Evolutionary conservation across 2,329 filamentous ascomycete genomes (phyloP), one percentile per base, ranked within the genome.

Genomic region (Trichoderma sp.): DNA sequence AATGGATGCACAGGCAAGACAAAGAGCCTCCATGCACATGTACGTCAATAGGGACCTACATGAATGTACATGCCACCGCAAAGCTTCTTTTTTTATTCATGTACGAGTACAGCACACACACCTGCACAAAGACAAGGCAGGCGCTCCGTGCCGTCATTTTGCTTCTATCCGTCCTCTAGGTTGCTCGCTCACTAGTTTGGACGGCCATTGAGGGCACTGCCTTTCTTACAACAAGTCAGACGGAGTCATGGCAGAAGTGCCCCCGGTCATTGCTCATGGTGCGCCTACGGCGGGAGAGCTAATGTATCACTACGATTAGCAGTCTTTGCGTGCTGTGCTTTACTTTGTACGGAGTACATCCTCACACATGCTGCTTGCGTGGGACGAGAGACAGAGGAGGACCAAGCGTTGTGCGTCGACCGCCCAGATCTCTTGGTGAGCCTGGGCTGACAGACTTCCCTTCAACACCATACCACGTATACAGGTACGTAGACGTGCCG

Each of bases 231-330:
- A 39, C 52, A 42, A 50, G 32, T 52, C 39, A 65, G 35, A 42
- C 32, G n/a, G 29, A 42, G 17, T 13, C 27, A 8, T 10, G 17
- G 42, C 42, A 53, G 45, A 57, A 45, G 3, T n/a, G 12, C 37
- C 61, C 61, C 60, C 22, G 25, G 25, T 42, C 52, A 27, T 45
- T 45, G 48, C 22, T 45, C 37, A 45, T n/a, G n/a, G 34, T 53
- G 64, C 52, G 60, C 48, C 58, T 70, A 64, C 63, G 67, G 67
- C 70, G 69, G 70, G 70, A 72, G 67, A 69, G 70, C 71, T 71
- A 72, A 72, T 68, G 70, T 70, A 69, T 56, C 66, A 53, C 52
- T 34, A 53, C 66, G 42, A 42, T 42, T 42, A 42, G 60, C 25
- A 54, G 50, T 17, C 10, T 29, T 35, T 25, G 53, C 29, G 39